A percentile compares a stretch with the other conserved stretches of the same genome.
Conservation (phyloP, 306 rosid genomes). For the Quercus engelmannii region DNA sequence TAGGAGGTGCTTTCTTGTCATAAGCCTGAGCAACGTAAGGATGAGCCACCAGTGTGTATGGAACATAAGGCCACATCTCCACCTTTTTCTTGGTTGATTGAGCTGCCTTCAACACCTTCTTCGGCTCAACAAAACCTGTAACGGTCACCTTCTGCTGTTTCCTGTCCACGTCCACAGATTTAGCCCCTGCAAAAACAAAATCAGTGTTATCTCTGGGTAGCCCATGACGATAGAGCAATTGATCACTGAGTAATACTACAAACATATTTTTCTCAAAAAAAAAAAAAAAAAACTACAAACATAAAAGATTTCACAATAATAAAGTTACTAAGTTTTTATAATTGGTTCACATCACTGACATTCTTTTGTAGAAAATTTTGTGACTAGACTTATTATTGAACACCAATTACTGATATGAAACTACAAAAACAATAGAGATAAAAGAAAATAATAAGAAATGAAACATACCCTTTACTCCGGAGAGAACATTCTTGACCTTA, state of each 20-base stretch:
- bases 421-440: too few species aligned
- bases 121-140: conserved; percentile 77
- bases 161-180: conserved; percentile 81
- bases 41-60: conserved; percentile 65
- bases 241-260: too few species aligned
- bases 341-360: too few species aligned
- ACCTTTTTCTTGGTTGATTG: conserved; percentile 90
- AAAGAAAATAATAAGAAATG: background rate
- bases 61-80: conserved; percentile 94
- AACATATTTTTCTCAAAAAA: too few species aligned
- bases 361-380: too few species aligned
- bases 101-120: conserved; percentile 94
- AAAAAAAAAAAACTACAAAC: too few species aligned
- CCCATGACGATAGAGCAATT: background rate
- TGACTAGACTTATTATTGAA: too few species aligned
- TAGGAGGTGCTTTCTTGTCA: conserved; percentile 96
- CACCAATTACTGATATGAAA: too few species aligned
- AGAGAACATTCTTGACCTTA: conserved; percentile 81
- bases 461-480: conserved; percentile 72
- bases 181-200: conserved; percentile 49
- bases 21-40: conserved; percentile 80
- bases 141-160: conserved; percentile 95
- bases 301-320: too few species aligned
- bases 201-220: background rate
- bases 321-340: too few species aligned